Evolutionary conservation across 2,329 filamentous ascomycete genomes (phyloP).

Genomic region (Sporothrix globosa): DNA sequence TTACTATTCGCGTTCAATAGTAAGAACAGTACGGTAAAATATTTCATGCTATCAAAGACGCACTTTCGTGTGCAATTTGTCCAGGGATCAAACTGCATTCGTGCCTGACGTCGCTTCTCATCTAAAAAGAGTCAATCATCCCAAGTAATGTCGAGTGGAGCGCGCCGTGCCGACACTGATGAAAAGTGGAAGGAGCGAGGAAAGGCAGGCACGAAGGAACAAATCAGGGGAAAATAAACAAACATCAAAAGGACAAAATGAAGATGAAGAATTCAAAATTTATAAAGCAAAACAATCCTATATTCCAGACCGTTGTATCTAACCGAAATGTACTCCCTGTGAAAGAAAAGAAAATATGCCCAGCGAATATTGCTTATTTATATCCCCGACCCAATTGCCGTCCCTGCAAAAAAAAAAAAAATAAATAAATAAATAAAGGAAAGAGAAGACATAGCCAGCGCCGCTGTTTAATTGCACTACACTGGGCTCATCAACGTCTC

Average conservation of each 20-base stretch:
- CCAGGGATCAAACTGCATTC: background rate
- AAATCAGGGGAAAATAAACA: background rate
- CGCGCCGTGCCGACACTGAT: background rate
- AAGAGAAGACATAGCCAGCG: background rate
- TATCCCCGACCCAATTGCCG: background rate
- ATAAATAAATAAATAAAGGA: too few species aligned
- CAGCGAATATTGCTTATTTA: background rate
- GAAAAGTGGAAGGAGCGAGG: background rate
- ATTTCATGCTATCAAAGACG: background rate
- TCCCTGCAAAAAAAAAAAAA: background rate
- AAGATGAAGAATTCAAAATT: background rate
- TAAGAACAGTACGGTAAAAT: too few species aligned
- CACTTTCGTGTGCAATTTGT: background rate
- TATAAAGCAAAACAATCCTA: background rate
- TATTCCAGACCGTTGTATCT: slow-evolving; percentile 2
- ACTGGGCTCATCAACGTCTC: slow-evolving; percentile 53
- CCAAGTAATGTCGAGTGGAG: background rate
- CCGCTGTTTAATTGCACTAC: slow-evolving; percentile 32
- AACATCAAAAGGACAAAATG: background rate
- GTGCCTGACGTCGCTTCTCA: background rate
- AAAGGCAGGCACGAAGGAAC: background rate
- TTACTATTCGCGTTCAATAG: background rate
- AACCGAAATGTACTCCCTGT: background rate
- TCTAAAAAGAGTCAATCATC: slow-evolving; percentile 11
- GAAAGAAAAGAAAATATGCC: slow-evolving; percentile 24